phyloP scores from a whole-genome alignment of 768 basidiomycete species.

The Leccinum incarnatum region DNA sequence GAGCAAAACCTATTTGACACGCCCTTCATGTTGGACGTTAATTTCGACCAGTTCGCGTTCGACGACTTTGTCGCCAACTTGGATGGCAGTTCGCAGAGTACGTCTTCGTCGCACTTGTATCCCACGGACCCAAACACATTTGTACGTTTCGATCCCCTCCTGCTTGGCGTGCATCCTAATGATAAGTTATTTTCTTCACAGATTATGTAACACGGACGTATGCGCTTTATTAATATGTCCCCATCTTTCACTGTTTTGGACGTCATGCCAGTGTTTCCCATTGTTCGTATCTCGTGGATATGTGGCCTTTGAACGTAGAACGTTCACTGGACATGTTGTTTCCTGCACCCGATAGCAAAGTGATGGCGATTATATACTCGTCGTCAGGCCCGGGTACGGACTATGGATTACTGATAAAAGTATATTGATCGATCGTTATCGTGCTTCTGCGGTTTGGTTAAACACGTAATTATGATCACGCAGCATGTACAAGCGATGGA shows the following conservation, averaged over 20 bases:
- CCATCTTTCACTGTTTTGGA: not conserved
- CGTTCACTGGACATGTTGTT: conserved; percentile 1
- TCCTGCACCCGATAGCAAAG: not conserved
- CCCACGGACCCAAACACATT: conserved; percentile 33
- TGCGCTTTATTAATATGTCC: not conserved
- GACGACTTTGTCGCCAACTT: conserved; percentile 25
- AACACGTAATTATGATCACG: not conserved
- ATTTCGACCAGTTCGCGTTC: conserved; percentile 25
- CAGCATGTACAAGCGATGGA: not conserved
- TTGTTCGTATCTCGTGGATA: not conserved
- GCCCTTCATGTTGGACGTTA: conserved; percentile 32
- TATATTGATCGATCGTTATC: conserved; percentile 8
- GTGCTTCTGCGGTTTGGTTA: not conserved
- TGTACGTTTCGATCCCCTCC: conserved; percentile 24
- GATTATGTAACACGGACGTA: conserved; percentile 20
- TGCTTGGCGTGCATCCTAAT: conserved; percentile 9
- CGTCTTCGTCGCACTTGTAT: conserved; percentile 30
- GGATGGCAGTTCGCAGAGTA: conserved; percentile 15
- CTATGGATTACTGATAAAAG: not conserved
- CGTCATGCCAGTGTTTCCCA: not conserved
- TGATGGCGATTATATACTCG: not conserved
- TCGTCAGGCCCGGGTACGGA: conserved; percentile 3
- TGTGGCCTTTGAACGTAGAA: conserved; percentile 12
- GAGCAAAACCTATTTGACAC: conserved; percentile 28
- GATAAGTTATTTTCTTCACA: conserved; percentile 3